Evolutionary conservation across 805 yeast genomes (phyloP).

Genomic region (Pichia kluyveri): DNA sequence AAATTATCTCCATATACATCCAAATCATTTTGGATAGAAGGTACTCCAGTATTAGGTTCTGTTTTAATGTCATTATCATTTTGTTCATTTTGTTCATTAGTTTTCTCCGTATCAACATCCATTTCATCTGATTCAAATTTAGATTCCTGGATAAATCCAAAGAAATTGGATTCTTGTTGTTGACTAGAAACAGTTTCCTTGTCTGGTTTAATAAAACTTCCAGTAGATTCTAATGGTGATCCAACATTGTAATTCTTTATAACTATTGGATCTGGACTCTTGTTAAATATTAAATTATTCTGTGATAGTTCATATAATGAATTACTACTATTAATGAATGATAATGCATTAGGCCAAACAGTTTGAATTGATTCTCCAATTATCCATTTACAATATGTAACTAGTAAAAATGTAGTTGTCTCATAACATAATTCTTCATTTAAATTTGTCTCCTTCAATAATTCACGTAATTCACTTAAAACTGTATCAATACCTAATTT

Average conservation of each 20-base stretch:
- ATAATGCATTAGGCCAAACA: slow-evolving; percentile 17
- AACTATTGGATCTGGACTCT: slow-evolving; percentile 7
- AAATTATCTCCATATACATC: slow-evolving; percentile 17
- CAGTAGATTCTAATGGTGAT: not conserved
- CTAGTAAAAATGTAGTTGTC: slow-evolving; percentile 15
- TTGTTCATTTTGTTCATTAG: too few species aligned
- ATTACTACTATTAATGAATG: not conserved
- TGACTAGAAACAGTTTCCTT: too few species aligned
- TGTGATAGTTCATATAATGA: too few species aligned
- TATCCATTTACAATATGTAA: slow-evolving; percentile 18
- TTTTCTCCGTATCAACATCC: not conserved
- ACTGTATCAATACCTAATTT: slow-evolving; percentile 16
- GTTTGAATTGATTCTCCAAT: slow-evolving; percentile 9
- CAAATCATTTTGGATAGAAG: not conserved
- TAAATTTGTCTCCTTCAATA: slow-evolving; percentile 8
- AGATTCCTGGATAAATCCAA: slow-evolving; percentile 25
- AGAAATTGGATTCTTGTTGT: slow-evolving; percentile 19
- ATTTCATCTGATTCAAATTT: slow-evolving; percentile 9
- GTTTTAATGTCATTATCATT: too few species aligned
- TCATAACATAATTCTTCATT: slow-evolving; percentile 13
- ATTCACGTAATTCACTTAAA: slow-evolving; percentile 11
- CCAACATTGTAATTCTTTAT: too few species aligned
- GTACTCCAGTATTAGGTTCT: not conserved
- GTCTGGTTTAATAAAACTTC: not conserved
- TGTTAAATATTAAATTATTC: slow-evolving; percentile 12